These are phyloP conservation scores for Polyporus tsugae DNA, from an alignment of 1,284 basidiomycete species.

Conservation along the genomic window DNA sequence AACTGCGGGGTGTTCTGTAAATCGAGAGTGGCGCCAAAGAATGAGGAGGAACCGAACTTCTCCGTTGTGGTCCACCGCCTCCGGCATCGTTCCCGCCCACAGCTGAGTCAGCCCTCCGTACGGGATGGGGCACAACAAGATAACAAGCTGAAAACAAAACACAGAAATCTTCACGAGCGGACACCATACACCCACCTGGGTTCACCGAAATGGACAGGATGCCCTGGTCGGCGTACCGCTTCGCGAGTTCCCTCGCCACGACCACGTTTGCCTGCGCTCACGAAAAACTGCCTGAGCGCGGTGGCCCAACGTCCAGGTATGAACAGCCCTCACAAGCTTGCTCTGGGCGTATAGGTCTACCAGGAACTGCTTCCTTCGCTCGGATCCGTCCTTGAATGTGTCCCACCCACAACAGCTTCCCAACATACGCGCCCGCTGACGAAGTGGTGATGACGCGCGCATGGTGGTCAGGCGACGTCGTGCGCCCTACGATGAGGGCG, in stretches of 20 bases:
- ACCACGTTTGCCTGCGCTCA: conserved; percentile 46
- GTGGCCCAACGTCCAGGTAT: neutral
- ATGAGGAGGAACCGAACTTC: conserved; percentile 25
- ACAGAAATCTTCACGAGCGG: no score
- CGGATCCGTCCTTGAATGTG: conserved; percentile 39
- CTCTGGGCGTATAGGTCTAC: conserved; percentile 50
- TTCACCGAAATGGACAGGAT: conserved; percentile 49
- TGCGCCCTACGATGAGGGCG: conserved; percentile 43
- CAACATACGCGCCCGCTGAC: conserved; percentile 43
- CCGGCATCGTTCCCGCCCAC: conserved; percentile 37
- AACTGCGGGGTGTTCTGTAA: conserved; percentile 41
- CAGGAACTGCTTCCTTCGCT: conserved; percentile 37
- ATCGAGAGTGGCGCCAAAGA: neutral
- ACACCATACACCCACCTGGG: no score
- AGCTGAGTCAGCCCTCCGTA: conserved; percentile 38
- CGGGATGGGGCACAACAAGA: conserved; percentile 28
- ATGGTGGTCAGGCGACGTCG: conserved; percentile 42
- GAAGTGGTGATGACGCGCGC: conserved; percentile 52
- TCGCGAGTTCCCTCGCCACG: conserved; percentile 44
- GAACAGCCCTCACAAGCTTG: conserved; percentile 40
- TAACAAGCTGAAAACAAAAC: no score
- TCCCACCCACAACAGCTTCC: conserved; percentile 41
- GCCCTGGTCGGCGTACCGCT: conserved; percentile 40
- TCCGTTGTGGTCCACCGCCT: conserved; percentile 34
- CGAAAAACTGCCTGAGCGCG: neutral